phyloP scores from a whole-genome alignment of 2,329 filamentous ascomycete species.

The Pseudocercospora pini-densiflorae region DNA sequence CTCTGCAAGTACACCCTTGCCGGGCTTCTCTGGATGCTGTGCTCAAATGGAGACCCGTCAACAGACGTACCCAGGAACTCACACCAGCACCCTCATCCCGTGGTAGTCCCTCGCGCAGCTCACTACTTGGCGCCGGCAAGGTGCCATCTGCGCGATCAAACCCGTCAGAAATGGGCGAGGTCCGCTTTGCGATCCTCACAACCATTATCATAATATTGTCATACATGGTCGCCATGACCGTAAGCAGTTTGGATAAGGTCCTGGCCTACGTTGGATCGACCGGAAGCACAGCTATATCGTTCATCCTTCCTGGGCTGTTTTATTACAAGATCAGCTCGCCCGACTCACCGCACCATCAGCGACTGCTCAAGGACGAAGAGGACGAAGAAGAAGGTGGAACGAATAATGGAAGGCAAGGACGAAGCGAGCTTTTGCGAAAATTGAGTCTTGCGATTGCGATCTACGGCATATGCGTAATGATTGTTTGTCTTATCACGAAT shows the following conservation, averaged over 20 bases:
- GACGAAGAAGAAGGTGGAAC: conserved; percentile 65
- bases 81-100: conserved; percentile 32
- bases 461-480: conserved; percentile 88
- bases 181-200: conserved; percentile 87
- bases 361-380: conserved; percentile 88
- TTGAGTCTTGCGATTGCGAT: conserved; percentile 75
- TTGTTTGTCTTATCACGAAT: conserved; percentile 84
- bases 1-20: conserved; percentile 93
- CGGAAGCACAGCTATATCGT: conserved; percentile 92
- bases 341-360: conserved; percentile 82
- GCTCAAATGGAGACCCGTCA: conserved; percentile 79
- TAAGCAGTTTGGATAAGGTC: conserved; percentile 86
- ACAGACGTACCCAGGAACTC: conserved; percentile 29
- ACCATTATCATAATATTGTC: conserved; percentile 82
- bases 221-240: conserved; percentile 88
- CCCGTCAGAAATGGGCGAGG: conserved; percentile 72
- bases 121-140: conserved; percentile 33
- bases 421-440: conserved; percentile 66
- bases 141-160: conserved; percentile 30
- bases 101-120: conserved; percentile 37
- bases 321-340: conserved; percentile 98
- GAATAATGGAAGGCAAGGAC: conserved; percentile 43
- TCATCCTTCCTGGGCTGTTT: conserved; percentile 93
- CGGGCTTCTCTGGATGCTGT: conserved; percentile 94
- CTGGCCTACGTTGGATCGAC: conserved; percentile 95